These are phyloP conservation scores for Plantago ovata DNA, from an alignment of 257 asterid species.

Conservation along the genomic window DNA sequence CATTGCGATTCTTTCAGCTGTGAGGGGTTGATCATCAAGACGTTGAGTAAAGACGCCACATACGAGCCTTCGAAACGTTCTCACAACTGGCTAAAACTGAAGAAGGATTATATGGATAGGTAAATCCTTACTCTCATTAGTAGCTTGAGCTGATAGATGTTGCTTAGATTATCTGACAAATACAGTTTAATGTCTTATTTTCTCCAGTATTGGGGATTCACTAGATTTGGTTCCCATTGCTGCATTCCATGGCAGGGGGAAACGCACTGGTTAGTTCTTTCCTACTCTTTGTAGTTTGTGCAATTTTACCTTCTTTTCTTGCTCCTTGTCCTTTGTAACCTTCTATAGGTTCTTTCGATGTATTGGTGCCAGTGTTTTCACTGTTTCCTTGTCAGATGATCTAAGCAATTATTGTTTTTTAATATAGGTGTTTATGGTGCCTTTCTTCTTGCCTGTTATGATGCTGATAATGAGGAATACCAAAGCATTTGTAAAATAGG, in stretches of 20 bases:
- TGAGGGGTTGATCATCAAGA: constrained; percentile 95
- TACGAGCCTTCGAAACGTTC: constrained; percentile 96
- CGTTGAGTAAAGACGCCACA: constrained; percentile 81
- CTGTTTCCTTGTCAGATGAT: not conserved
- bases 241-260: constrained; percentile 93
- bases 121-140: constrained; percentile 19
- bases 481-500: constrained; percentile 98
- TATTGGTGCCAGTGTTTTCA: constrained; percentile 2
- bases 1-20: constrained; percentile 42
- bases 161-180: constrained; percentile 15
- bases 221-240: constrained; percentile 98
- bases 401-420: constrained; percentile 9
- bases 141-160: constrained; percentile 12
- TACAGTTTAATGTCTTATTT: constrained; percentile 17
- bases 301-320: not conserved
- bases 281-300: not conserved
- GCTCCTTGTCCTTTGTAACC: constrained; percentile 2
- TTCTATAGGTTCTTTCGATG: constrained; percentile 13
- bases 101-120: constrained; percentile 94
- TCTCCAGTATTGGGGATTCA: constrained; percentile 85
- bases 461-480: constrained; percentile 73
- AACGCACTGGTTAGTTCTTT: constrained; percentile 69
- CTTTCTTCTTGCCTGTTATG: constrained; percentile 97
- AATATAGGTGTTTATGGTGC: constrained; percentile 82
- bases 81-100: constrained; percentile 86